Evolutionary conservation across 805 yeast genomes (phyloP), one percentile per base, ranked within the genome.

Genomic region (Sugiyamaella valdiviana): DNA sequence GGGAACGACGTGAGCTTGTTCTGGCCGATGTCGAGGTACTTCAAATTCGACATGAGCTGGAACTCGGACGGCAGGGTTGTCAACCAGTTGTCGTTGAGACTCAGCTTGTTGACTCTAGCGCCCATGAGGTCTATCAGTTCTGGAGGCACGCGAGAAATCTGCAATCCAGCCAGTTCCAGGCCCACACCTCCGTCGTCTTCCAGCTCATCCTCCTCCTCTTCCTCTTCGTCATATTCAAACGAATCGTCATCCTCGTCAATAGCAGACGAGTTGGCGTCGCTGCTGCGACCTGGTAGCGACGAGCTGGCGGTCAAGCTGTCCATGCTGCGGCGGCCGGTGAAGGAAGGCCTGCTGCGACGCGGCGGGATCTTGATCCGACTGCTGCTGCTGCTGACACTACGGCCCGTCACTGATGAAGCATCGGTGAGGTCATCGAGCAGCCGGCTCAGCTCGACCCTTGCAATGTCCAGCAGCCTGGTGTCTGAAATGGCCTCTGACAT

Each of bases 11-110:
- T 55, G 45, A 86, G 71, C 40, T 66, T 61, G 61, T 86, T 86
- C 50, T 72, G 69, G 60, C 85, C 84, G 41, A 86, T 64, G 62
- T 85, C 91, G 49, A 86, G 65, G 53, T 80, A 82, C 47, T 77
- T 69, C 45, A 85, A 64, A 39, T 69, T 65, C 12, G 70, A 56
- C 50, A 83, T 58, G 32, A 17, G 21, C 17, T 46, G 42, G 43
- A 83, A 72, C 42, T 68, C 70, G 1, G 63, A 57, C 0, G 88
- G 85, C 14, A 83, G 61, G 2, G 63, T 60, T 0, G 64, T 53
- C 12, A 83, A 59, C 23, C 65, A 62, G 60, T 83, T 83, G 46
- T 70, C 71, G 47, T 80, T 77, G 17, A 83, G 58, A 2, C 80
- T 75, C 7, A 83, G 65, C 56, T 80, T 73, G 49, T 75, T 77